Base-by-base conservation (phyloP, 2,329 filamentous ascomycete genomes). In the Aspergillus sp. region DNA sequence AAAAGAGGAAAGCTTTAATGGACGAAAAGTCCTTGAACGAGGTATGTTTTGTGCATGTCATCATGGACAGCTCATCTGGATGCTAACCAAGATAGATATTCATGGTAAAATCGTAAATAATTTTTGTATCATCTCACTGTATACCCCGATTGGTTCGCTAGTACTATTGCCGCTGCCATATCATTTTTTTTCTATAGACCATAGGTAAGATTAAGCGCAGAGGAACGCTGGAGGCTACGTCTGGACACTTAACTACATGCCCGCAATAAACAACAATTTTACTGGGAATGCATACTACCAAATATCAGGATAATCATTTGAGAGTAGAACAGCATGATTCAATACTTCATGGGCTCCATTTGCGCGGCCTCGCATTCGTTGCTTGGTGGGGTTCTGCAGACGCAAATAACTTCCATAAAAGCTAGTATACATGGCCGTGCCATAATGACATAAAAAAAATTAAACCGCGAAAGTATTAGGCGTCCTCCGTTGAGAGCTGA, bases 21-120 rank as follows among this genome's bases (percentile, higher is more conserved):
- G 90, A 97, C 73, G 83, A 87, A 49, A 87, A 89, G 69, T 90
- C 92, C 14, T 76, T 98, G 69, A 93, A 93, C 73, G 92, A 97
- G 86, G 90, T 93, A 77, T 73, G 79, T 55, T 27, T 23, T 35
- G 25, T n/a, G 47, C 7, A 19, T 11, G 17, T 21, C 25, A 21
- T 6, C 19, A 15, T n/a, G 25, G 11, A 21, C 7, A 14, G 39
- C 4, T 17, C 35, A 41, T 37, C 43, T 37, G 31, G 63, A 55
- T 43, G 52, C 66, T 65, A 57, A 66, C 43, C 51, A 14, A n/a
- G 19, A 9, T 52, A 75, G 73, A 75, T 75, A 53, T 73, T 75
- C 55, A 74, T 74, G 72, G 62, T 73, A 49, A 70, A 70, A 57
- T 62, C 69, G 46, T 67, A 55, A 53, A 25, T 14, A n/a, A n/a